phyloP scores from a whole-genome alignment of 1,284 basidiomycete genomes.

The Fistulinella cinereoalba region DNA sequence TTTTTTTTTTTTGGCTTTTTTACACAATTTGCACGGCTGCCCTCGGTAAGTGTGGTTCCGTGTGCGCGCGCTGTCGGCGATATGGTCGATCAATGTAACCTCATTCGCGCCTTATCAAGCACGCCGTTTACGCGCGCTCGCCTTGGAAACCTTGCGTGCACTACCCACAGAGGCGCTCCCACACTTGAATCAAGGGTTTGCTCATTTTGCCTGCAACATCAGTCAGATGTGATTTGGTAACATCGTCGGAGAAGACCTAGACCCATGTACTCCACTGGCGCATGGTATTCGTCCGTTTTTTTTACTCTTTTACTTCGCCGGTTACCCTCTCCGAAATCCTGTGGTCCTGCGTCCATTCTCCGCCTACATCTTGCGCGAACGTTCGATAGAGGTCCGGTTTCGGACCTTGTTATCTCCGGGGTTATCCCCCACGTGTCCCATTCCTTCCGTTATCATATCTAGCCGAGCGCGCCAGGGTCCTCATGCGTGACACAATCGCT shows the following conservation, averaged over 20 bases:
- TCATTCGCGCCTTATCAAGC: conserved; percentile 16
- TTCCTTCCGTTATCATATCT: conserved; percentile 25
- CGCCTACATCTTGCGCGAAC: conserved; percentile 1
- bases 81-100: conserved; percentile 10
- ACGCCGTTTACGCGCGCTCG: conserved; percentile 31
- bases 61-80: conserved; percentile 18
- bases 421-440: conserved; percentile 10
- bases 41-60: conserved; percentile 1
- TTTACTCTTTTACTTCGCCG: conserved; percentile 7
- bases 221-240: conserved; percentile 23
- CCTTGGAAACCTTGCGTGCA: conserved; percentile 10
- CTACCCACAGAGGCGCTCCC: conserved; percentile 12
- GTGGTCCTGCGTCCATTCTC: conserved; percentile 12
- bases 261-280: conserved; percentile 27
- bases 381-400: conserved; percentile 20
- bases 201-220: conserved; percentile 20
- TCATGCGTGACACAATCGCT: too few relatives aligned
- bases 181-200: conserved; percentile 23
- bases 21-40: conserved; percentile 8
- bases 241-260: conserved; percentile 24
- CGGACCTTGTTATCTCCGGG: conserved; percentile 25
- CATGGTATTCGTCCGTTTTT: conserved; percentile 25
- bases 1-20: conserved; percentile 9
- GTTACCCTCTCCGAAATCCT: conserved; percentile 14
- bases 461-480: conserved; percentile 17